Base-by-base conservation (phyloP, 441 rosid genomes). In the Breynia disticha region DNA sequence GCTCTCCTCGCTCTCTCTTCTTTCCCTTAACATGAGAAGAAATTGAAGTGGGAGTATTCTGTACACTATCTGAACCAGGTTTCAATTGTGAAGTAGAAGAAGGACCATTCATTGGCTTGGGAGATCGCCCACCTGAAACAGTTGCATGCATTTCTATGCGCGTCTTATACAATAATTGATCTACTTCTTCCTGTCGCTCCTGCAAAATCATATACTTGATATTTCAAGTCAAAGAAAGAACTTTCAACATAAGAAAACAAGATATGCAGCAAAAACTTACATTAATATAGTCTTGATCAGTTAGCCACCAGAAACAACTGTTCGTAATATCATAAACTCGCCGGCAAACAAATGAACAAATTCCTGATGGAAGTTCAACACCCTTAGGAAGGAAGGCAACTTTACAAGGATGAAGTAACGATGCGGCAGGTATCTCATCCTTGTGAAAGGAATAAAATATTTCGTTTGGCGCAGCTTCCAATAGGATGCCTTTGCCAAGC, bases 391-490 rank as follows among this genome's bases (percentile, higher is more conserved):
- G 93, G 63, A 90, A 90, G 49, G 88, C 65, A 70, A 87, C 86
- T 82, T 91, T 88, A 79, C 95, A 88, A 19, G 86, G 96, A 72
- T 93, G 96, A 19, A 93, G 74, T 73, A 93, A 60, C 5, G 91
- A 86, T 55, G 78, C 91, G 72, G 91, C 91, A 57, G 83, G 78
- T 66, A 76, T 88, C 67, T 78, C 83, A 86, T 84, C 97, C 96
- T 85, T 72, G 62, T 86, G 95, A 77, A 93, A 86, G 72, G 97
- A 89, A 57, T 84, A 86, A 42, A 93, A 93, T 62, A 86, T 46
- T 73, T 93, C 93, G 93, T 93, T 88, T 16, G 96, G 96, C 76
- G 76, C 80, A 67, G 94, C 90, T 38, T 88, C 98, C 72, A 88
- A 58, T 17, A 64, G 83, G 81, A 81, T 63, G 76, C 86, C 84